These are phyloP conservation scores for Cephalotrichum gorgonifer DNA, from an alignment of 2,329 filamentous ascomycete species.

Conservation along the genomic window DNA sequence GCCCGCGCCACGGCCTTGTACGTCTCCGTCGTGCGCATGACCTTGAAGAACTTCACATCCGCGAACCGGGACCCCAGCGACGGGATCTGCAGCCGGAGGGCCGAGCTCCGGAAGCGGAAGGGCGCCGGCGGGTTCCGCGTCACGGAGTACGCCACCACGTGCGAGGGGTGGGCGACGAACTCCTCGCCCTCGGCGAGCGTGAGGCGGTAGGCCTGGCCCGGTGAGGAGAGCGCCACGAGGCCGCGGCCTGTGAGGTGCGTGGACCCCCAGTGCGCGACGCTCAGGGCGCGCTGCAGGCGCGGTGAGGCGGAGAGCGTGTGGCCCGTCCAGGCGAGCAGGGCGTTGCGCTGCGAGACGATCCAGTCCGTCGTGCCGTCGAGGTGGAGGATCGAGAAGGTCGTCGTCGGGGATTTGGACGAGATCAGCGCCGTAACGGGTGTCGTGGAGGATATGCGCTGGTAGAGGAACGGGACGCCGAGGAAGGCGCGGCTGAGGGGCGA, in stretches of 20 bases:
- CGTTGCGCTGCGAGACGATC: constrained; percentile 81
- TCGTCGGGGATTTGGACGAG: constrained; percentile 74
- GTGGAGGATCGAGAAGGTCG: constrained; percentile 78
- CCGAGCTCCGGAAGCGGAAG: constrained; percentile 75
- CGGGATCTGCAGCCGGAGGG: constrained; percentile 70
- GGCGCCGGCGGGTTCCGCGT: constrained; percentile 64
- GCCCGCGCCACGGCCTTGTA: constrained; percentile 62
- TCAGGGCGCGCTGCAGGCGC: constrained; percentile 62
- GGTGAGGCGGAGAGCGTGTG: constrained; percentile 71
- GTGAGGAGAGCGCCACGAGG: constrained; percentile 72
- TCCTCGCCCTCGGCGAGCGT: constrained; percentile 74
- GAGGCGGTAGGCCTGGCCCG: constrained; percentile 83
- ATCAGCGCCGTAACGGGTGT: constrained; percentile 82
- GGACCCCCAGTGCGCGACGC: constrained; percentile 83
- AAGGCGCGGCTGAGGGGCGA: constrained; percentile 71
- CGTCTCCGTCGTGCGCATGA: constrained; percentile 58
- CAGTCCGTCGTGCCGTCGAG: constrained; percentile 92
- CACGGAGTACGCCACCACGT: constrained; percentile 83
- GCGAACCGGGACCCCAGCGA: constrained; percentile 55
- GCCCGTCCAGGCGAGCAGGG: constrained; percentile 92
- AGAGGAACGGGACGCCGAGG: constrained; percentile 87
- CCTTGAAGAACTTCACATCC: constrained; percentile 61
- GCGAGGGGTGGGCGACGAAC: constrained; percentile 82
- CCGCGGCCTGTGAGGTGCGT: constrained; percentile 82
- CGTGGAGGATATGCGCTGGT: constrained; percentile 82